Evolutionary conservation across 768 basidiomycete species (phyloP).

Genomic region (Leucogyrophana mollusca): DNA sequence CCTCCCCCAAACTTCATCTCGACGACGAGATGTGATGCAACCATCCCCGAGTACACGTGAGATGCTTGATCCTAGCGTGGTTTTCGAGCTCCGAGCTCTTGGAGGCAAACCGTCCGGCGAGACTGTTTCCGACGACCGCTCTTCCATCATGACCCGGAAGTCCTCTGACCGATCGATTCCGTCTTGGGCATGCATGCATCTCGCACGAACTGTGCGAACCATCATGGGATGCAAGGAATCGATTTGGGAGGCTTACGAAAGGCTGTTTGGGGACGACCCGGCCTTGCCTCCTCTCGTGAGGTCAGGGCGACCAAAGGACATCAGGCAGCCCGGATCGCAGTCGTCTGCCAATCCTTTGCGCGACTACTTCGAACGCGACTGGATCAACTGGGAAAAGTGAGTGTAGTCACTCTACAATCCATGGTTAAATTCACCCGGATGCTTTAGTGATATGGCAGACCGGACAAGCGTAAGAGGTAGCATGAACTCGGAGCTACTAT

Average conservation of each 20-base stretch:
- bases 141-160: constrained; percentile 9
- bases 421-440: no score
- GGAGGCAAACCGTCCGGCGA: constrained; percentile 21
- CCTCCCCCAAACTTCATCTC: constrained; percentile 52
- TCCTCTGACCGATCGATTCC: constrained; percentile 32
- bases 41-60: constrained; percentile 14
- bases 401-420: constrained; percentile 15
- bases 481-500: constrained; percentile 45
- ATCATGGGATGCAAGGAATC: constrained; percentile 67
- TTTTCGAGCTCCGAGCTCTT: constrained; percentile 30
- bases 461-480: constrained; percentile 60
- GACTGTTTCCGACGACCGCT: constrained; percentile 23
- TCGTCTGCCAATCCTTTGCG: constrained; percentile 37
- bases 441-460: constrained; percentile 69
- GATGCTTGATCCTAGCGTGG: constrained; percentile 25
- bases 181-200: constrained; percentile 61
- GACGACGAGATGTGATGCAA: constrained; percentile 15
- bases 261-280: constrained; percentile 39
- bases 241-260: constrained; percentile 63
- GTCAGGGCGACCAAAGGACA: constrained; percentile 30
- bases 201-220: constrained; percentile 56
- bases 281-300: constrained; percentile 38
- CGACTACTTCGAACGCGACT: constrained; percentile 64
- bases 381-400: constrained; percentile 72
- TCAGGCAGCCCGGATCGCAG: constrained; percentile 18